phyloP scores from a whole-genome alignment of 345 rosid genomes.

The Geranium rotundifolium region DNA sequence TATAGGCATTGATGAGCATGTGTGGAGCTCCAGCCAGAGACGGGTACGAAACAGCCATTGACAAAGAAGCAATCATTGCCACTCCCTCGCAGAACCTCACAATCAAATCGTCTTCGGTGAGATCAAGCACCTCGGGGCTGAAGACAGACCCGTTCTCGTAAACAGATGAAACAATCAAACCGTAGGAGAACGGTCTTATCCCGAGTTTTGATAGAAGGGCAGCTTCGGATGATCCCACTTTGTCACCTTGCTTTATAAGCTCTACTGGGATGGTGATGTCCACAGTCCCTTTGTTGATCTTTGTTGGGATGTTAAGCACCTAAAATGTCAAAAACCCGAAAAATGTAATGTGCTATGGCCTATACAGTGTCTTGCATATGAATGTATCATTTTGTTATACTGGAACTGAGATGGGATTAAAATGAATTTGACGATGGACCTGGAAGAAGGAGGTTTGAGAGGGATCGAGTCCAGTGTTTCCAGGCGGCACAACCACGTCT shows the following conservation, averaged over 20 bases:
- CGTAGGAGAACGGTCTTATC: conserved; percentile 44
- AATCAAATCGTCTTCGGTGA: conserved; percentile 34
- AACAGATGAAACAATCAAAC: conserved; percentile 28
- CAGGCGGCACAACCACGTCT: conserved; percentile 41
- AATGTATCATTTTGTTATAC: too few relatives aligned
- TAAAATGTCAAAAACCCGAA: neutral
- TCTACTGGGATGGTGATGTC: conserved; percentile 33
- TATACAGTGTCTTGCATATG: too few relatives aligned
- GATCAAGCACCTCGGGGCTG: conserved; percentile 41
- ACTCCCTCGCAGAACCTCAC: conserved; percentile 26
- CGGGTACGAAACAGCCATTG: conserved; percentile 34
- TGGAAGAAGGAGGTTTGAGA: conserved; percentile 43
- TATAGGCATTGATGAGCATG: conserved; percentile 40
- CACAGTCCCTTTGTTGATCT: conserved; percentile 39
- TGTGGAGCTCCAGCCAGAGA: conserved; percentile 41
- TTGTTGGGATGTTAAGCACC: conserved; percentile 40
- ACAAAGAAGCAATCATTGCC: conserved; percentile 31
- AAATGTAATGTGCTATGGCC: neutral
- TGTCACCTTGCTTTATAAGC: conserved; percentile 32
- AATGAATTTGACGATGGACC: conserved; percentile 5
- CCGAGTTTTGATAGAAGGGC: conserved; percentile 40
- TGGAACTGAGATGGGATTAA: neutral
- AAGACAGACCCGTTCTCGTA: conserved; percentile 41
- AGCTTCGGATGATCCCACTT: conserved; percentile 36
- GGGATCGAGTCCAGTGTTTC: conserved; percentile 42